Evolutionary conservation across 768 basidiomycete genomes (phyloP), one percentile per base, ranked within the genome.

Genomic region (Lactifluus echinatus): DNA sequence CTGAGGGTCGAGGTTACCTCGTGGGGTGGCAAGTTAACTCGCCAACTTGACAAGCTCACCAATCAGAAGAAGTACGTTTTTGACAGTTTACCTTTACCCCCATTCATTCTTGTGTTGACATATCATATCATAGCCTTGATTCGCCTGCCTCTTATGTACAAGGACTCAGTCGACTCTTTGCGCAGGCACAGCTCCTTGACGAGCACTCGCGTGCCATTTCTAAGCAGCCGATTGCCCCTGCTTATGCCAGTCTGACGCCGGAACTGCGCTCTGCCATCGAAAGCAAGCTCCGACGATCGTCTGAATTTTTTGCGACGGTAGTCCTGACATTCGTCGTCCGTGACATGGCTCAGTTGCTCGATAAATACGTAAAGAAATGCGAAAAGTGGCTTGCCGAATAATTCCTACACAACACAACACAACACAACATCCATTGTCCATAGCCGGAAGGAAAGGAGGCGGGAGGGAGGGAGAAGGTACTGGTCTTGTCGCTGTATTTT

Each of bases 361-460:
- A 94, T 76, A 93, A 94, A 73, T 93, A 93, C 70, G 87, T 85
- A 62, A 93, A 93, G 78, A 89, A 89, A 69, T 90, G 89, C 72
- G 91, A 91, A 73, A 91, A 90, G 72, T 91, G 89, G 88, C 78
- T 92, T 36, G 87, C 83, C 36, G 90, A 93, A 68, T 92, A 75
- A 37, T 24, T 31, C 39, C 36, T 58, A 44, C 19, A 42, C 37
- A 45, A 55, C 46, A 40, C 51, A 42, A 26, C 44, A n/a, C n/a
- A n/a, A n/a, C n/a, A n/a, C n/a, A n/a, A n/a, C n/a, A 36, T 21
- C 43, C 58, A 46, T 39, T 37, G 17, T 50, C 28, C 31, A 59
- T 37, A 46, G 47, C 57, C 39, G 49, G 49, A 58, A 40, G 45
- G 50, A 58, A 58, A 37, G 8, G 17, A 28, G 24, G n/a, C n/a